Evolutionary conservation across 208 protist species (phyloP).

Genomic region (Trypanosoma boissoni): DNA sequence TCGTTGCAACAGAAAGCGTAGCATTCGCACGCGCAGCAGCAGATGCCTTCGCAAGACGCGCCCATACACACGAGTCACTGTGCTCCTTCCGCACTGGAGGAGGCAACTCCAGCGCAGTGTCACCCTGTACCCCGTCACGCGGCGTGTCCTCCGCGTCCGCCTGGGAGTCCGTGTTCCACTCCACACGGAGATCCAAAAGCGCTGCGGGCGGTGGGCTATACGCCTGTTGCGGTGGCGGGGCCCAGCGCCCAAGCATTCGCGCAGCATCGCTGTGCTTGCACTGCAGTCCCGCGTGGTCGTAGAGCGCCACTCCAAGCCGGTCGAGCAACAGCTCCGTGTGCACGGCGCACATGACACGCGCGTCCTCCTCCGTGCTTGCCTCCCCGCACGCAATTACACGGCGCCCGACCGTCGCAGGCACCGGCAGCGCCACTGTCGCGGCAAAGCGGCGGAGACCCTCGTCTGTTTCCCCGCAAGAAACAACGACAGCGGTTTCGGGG

Average conservation of each 20-base stretch:
- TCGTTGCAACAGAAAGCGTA: not conserved
- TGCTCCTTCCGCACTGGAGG: slow-evolving; percentile 77
- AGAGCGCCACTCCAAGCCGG: slow-evolving; percentile 59
- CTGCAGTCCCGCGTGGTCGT: slow-evolving; percentile 72
- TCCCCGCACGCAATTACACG: slow-evolving; percentile 73
- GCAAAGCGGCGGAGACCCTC: slow-evolving; percentile 24
- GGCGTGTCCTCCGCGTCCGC: too few species aligned
- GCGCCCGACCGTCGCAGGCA: slow-evolving; percentile 16
- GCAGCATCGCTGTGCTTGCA: slow-evolving; percentile 72
- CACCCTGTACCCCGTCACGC: too few species aligned
- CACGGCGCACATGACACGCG: slow-evolving; percentile 68
- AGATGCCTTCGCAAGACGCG: slow-evolving; percentile 26
- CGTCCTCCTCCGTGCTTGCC: slow-evolving; percentile 55
- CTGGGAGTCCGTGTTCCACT: too few species aligned
- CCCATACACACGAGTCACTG: slow-evolving; percentile 47
- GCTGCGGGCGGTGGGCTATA: too few species aligned
- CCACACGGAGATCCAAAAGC: too few species aligned
- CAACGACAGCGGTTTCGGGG: slow-evolving; percentile 28
- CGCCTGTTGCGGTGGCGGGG: too few species aligned
- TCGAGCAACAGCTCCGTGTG: slow-evolving; percentile 86
- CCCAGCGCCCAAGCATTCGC: slow-evolving; percentile 67
- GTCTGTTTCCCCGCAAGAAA: slow-evolving; percentile 15
- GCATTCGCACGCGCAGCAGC: not conserved
- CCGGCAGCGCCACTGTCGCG: slow-evolving; percentile 32
- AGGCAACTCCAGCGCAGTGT: too few species aligned